A percentile compares a stretch with the other conserved stretches of the same genome.
These are phyloP conservation scores for Micromonas pusilla DNA, from an alignment of 139 green algal species.

Conservation along the genomic window DNA sequence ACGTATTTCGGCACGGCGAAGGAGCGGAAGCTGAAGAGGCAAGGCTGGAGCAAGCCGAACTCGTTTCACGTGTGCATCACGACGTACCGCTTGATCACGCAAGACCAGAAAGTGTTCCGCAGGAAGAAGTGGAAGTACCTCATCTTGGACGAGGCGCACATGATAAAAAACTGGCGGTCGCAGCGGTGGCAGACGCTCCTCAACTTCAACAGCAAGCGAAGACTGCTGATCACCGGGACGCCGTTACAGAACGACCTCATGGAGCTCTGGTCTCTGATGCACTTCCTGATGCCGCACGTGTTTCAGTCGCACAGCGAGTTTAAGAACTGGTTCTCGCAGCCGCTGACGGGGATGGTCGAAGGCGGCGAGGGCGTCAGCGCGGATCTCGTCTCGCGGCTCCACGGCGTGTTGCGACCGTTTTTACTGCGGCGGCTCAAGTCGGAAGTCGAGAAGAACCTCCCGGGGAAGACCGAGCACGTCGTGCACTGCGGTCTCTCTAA, in stretches of 20 bases:
- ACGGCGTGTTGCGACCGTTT: conserved; percentile 90
- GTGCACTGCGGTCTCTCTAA: conserved; percentile 66
- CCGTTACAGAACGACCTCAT: conserved; percentile 96
- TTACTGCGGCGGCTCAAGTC: conserved; percentile 83
- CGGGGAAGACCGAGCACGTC: conserved; percentile 91
- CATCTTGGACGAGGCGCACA: conserved; percentile 99
- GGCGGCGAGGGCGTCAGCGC: conserved; percentile 56
- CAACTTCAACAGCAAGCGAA: conserved; percentile 88
- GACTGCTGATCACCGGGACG: conserved; percentile 92
- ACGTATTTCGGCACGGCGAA: conserved; percentile 88
- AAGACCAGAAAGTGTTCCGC: conserved; percentile 88
- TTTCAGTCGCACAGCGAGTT: conserved; percentile 69
- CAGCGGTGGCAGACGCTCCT: conserved; percentile 96
- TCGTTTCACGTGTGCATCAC: conserved; percentile 99
- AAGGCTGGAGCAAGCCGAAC: conserved; percentile 94
- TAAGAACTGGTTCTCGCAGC: conserved; percentile 94
- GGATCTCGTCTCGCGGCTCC: conserved; percentile 84
- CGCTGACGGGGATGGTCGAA: conserved; percentile 85
- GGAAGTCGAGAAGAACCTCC: conserved; percentile 94
- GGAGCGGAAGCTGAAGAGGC: conserved; percentile 64
- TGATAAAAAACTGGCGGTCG: conserved; percentile 99
- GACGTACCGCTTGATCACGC: conserved; percentile 87
- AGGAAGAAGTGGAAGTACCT: conserved; percentile 98
- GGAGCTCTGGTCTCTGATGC: conserved; percentile 96
- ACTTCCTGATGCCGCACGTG: conserved; percentile 94